Percentiles rank a stretch among this genome's conserved stretches.
Conservation (phyloP, 1,139 yeast species). For the Taiozyma sp. region DNA sequence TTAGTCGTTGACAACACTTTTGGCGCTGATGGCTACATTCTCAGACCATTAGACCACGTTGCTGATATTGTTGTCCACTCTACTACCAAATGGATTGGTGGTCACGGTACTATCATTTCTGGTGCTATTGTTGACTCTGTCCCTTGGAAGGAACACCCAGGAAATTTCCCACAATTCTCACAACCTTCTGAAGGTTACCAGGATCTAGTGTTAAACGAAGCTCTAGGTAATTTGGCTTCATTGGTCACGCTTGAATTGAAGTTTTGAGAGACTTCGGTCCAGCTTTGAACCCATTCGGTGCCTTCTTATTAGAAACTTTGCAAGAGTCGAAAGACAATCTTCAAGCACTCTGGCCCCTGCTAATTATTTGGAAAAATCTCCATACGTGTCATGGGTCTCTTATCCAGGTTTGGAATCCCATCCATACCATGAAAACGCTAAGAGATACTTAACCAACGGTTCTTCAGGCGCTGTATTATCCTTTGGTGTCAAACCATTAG, state of each 20-base stretch:
- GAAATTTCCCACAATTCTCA: constrained; percentile 85
- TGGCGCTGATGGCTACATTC: constrained; percentile 92
- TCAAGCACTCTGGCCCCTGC: constrained; percentile 82
- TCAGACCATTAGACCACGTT: constrained; percentile 83
- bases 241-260: constrained; percentile 81
- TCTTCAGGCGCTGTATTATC: constrained; percentile 79
- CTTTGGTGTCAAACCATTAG: constrained; percentile 74
- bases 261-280: constrained; percentile 92
- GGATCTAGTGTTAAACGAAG: constrained; percentile 76
- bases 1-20: constrained; percentile 93
- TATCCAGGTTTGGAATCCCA: constrained; percentile 88
- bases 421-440: constrained; percentile 73
- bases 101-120: constrained; percentile 94
- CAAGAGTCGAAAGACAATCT: constrained; percentile 91
- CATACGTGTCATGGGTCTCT: constrained; percentile 79
- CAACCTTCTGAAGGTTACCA: constrained; percentile 92
- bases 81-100: constrained; percentile 98
- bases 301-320: constrained; percentile 86
- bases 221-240: constrained; percentile 73
- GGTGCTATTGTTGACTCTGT: constrained; percentile 90
- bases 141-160: constrained; percentile 84
- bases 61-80: constrained; percentile 85
- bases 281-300: constrained; percentile 77
- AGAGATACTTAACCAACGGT: constrained; percentile 72
- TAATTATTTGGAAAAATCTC: constrained; percentile 62